phyloP scores from a whole-genome alignment of 2,329 filamentous ascomycete species.

The Claviceps capensis region DNA sequence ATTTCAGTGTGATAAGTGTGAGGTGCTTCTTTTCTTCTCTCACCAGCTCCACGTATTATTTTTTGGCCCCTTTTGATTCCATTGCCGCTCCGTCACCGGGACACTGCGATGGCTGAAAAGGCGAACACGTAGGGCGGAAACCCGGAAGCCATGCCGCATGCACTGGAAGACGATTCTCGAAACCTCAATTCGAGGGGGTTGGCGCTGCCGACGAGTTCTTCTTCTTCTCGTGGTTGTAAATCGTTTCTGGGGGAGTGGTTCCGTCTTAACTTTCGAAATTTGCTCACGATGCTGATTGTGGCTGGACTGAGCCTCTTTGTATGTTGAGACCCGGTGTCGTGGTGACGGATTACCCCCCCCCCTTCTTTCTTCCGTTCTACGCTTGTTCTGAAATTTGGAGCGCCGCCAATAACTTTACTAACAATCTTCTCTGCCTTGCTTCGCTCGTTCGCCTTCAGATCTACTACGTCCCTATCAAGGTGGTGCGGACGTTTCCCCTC shows the following conservation, averaged over 20 bases:
- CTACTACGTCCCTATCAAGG: slow-evolving; percentile 39
- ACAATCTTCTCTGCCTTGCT: neutral
- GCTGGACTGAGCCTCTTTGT: slow-evolving; percentile 21
- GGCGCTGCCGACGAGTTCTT: neutral
- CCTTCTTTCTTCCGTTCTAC: neutral
- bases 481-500: slow-evolving; percentile 47
- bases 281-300: slow-evolving; percentile 43
- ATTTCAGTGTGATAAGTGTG: too few relatives aligned
- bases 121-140: neutral
- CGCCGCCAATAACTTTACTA: neutral
- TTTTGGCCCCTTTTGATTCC: neutral
- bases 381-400: neutral
- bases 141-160: slow-evolving; percentile 10
- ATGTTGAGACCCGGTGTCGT: neutral
- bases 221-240: slow-evolving; percentile 3
- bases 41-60: neutral
- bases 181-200: slow-evolving; percentile 1
- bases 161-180: slow-evolving; percentile 6
- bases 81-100: neutral
- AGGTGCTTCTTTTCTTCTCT: neutral
- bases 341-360: neutral
- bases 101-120: neutral
- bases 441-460: slow-evolving; percentile 20
- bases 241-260: slow-evolving; percentile 34
- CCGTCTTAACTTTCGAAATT: slow-evolving; percentile 42